A percentile compares a stretch with the other conserved stretches of the same genome.
Conservation (phyloP, 768 basidiomycete species). For the Suillus americanus region DNA sequence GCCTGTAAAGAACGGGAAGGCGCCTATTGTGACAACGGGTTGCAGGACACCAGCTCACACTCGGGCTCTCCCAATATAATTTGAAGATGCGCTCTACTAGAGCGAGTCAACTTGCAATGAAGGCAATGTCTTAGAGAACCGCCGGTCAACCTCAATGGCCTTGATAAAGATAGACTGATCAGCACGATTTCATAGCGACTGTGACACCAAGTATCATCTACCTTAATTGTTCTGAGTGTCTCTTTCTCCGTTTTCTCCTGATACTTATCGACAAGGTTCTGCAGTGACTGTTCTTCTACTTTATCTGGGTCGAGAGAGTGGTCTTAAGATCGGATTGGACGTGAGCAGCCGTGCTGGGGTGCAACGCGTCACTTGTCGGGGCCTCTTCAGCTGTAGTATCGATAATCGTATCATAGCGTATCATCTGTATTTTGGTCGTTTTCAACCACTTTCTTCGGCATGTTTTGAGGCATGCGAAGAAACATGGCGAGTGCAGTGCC, state of each 20-base stretch:
- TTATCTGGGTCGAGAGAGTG: slow-evolving; percentile 35
- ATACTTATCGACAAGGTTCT: slow-evolving; percentile 73
- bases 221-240: slow-evolving; percentile 64
- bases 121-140: slow-evolving; percentile 63
- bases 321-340: slow-evolving; percentile 18
- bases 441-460: slow-evolving; percentile 67
- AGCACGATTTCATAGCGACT: neutral
- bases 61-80: slow-evolving; percentile 38
- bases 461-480: too few relatives aligned
- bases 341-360: neutral
- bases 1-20: slow-evolving; percentile 13
- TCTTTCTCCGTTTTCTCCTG: slow-evolving; percentile 92
- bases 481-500: too few relatives aligned
- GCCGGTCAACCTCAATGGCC: slow-evolving; percentile 82
- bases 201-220: neutral
- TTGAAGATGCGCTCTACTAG: slow-evolving; percentile 61
- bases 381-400: slow-evolving; percentile 8
- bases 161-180: slow-evolving; percentile 25
- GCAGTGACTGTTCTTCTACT: slow-evolving; percentile 58
- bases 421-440: slow-evolving; percentile 18
- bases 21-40: neutral
- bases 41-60: neutral
- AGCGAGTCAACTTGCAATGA: slow-evolving; percentile 59
- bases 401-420: neutral
- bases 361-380: slow-evolving; percentile 1